Conservation (phyloP, 108 stramenopile genomes). For the Bacterosira constricta region DNA sequence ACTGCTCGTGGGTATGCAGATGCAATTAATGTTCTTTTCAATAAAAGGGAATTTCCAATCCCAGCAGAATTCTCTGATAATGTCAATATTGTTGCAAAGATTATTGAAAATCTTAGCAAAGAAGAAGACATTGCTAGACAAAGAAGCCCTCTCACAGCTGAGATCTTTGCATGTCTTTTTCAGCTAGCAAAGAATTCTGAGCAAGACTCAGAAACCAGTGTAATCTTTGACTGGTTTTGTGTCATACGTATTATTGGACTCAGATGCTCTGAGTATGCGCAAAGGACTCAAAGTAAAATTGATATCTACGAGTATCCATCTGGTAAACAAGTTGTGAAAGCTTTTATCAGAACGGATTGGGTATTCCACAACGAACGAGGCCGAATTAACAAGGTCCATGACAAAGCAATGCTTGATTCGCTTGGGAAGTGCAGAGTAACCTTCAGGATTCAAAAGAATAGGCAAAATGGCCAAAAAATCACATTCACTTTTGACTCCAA, state of each 20-base stretch:
- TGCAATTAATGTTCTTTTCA: conserved; percentile 6
- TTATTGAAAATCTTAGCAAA: not conserved
- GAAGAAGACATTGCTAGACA: conserved; percentile 18
- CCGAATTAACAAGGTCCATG: not conserved
- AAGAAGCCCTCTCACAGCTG: not conserved
- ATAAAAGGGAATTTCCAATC: not conserved
- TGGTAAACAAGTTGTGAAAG: conserved; percentile 5
- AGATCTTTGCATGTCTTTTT: not conserved
- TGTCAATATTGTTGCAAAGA: not conserved
- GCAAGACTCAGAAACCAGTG: not conserved
- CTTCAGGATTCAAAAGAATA: conserved; percentile 18
- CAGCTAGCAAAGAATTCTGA: not conserved
- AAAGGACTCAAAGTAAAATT: not conserved
- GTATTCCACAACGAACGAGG: not conserved
- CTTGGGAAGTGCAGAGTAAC: not conserved
- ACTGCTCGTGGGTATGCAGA: not conserved
- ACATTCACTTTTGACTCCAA: not conserved
- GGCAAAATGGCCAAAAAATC: conserved; percentile 1
- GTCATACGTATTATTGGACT: not conserved
- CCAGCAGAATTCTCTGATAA: not conserved
- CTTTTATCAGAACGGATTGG: not conserved
- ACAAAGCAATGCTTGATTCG: not conserved
- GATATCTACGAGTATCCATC: conserved; percentile 10
- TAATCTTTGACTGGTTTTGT: conserved; percentile 1
- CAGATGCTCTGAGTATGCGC: conserved; percentile 2